Conservation (phyloP, 306 rosid genomes). For the Prunus armeniaca region DNA sequence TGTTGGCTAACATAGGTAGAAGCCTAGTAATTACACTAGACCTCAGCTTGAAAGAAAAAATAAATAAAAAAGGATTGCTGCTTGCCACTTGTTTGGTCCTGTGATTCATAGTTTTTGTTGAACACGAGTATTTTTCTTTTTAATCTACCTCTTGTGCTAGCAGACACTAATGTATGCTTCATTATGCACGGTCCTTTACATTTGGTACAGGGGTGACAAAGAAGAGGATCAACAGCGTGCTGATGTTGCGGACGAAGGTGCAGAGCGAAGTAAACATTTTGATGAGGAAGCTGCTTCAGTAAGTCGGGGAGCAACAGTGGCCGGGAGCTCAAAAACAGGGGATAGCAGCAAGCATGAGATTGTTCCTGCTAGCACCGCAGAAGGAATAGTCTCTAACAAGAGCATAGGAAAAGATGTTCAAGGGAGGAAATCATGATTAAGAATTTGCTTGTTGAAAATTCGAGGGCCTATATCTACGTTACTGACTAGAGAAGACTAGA, state of each 20-base stretch:
- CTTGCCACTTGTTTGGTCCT: background rate
- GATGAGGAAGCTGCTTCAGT: conserved; percentile 48
- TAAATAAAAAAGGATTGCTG: background rate
- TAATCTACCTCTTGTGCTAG: background rate
- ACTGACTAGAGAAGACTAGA: background rate
- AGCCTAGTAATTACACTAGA: background rate
- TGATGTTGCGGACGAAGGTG: conserved; percentile 41
- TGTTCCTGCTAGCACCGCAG: conserved; percentile 6
- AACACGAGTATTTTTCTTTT: background rate
- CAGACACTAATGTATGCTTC: background rate
- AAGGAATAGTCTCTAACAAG: conserved; percentile 7
- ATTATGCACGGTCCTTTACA: conserved; percentile 9
- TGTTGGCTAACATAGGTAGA: background rate
- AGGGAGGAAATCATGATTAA: background rate
- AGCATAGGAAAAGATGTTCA: conserved; percentile 18
- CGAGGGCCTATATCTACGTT: background rate
- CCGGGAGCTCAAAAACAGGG: conserved; percentile 47
- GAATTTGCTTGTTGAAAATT: background rate
- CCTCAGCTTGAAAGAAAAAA: background rate
- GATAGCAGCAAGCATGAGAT: conserved; percentile 9
- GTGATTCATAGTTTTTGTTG: background rate
- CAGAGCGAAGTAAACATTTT: conserved; percentile 35
- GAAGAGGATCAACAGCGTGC: conserved; percentile 39
- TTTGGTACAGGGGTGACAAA: conserved; percentile 59
- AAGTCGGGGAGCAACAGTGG: conserved; percentile 29